Evolutionary conservation across 768 basidiomycete genomes (phyloP), one percentile per base, ranked within the genome.

Genomic region (Omphalotus guepiniiformis): DNA sequence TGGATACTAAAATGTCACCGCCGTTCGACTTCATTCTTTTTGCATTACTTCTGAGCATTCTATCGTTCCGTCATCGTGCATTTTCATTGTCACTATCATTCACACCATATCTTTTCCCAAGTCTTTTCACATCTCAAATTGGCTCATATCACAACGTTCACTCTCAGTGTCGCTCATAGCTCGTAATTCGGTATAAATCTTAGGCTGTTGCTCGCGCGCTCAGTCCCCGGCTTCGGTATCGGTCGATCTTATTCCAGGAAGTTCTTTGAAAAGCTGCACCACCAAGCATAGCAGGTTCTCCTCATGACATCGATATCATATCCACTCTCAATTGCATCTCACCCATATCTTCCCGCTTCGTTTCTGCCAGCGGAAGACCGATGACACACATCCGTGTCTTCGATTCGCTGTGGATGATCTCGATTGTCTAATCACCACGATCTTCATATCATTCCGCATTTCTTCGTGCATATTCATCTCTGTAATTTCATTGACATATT

Each of bases 1-100:
- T 55, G 80, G 80, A 54, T 80, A 78, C 59, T 80, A 51, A 70
- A 54, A 42, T 40, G 34, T 29, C 16, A 32, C 38, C 45, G 35
- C 36, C 54, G 50, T 53, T 53, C 59, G 29, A 47, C 53, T 58
- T 36, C 53, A 51, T 54, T n/a, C n/a, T 55, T 60, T 47, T 48
- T 46, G 51, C 59, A 52, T 59, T 59, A 53, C 58, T 62, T 63
- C 54, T 56, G 38, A 35, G 40, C 52, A 58, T 57, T 55, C 51
- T 48, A 51, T 11, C 15, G 57, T 58, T 45, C 19, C 34, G 41
- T 39, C 39, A 18, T 32, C 30, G 16, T 36, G 15, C 28, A 42
- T 25, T 38, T 36, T 50, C 49, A 47, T 53, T 40, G 27, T 44
- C 38, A 39, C 26, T 36, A 38, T 50, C 43, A 47, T 47, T 41